Evolutionary conservation across 345 rosid species (phyloP).

Genomic region (Linum tenue): DNA sequence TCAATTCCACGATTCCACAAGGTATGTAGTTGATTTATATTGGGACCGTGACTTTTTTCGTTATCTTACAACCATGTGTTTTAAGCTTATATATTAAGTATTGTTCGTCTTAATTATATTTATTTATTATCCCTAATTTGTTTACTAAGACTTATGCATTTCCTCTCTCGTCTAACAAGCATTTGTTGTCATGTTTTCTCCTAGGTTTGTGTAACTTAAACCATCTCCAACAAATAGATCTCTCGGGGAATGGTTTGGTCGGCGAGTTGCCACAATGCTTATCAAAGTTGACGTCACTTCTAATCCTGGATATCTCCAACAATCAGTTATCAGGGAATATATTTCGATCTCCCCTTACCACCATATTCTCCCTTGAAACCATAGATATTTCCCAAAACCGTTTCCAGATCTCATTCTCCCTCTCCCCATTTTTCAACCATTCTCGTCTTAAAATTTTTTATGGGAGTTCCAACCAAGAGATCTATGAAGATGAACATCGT

Average conservation of each 20-base stretch:
- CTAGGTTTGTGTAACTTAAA: neutral
- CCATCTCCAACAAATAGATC: neutral
- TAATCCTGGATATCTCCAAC: neutral
- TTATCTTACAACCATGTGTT: no score
- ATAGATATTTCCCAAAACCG: neutral
- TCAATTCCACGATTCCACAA: no score
- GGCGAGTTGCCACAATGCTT: neutral
- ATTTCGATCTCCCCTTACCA: neutral
- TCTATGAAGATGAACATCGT: neutral
- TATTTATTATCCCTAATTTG: no score
- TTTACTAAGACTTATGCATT: no score
- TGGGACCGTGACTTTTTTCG: no score
- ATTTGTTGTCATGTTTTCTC: neutral
- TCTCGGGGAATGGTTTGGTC: neutral
- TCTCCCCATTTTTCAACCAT: neutral
- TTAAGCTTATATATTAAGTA: no score
- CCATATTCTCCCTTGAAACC: neutral
- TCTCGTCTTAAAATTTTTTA: neutral
- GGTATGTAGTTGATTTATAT: no score
- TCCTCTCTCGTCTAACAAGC: neutral
- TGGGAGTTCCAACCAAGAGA: neutral
- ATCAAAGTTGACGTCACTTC: neutral
- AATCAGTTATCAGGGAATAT: neutral
- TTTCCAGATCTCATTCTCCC: neutral
- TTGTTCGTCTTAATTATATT: no score